Base-by-base conservation (phyloP, 768 basidiomycete genomes). In the Zangia roseola region DNA sequence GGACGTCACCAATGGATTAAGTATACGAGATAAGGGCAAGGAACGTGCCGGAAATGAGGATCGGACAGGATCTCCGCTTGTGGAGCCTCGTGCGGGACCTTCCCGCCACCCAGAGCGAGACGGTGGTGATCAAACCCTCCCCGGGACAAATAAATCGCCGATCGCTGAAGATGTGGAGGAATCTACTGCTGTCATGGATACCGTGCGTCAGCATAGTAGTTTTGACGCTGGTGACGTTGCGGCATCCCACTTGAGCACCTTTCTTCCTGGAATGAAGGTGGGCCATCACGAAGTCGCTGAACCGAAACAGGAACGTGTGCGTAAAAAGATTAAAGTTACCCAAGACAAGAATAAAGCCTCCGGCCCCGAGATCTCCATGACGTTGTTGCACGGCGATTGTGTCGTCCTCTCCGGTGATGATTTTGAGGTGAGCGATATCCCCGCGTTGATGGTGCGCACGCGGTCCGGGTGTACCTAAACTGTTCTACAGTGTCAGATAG, bases 341-440 rank as follows among this genome's bases (percentile, higher is more conserved):
- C 55, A 55, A 25, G 47, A 53, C 42, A 64, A 53, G 52, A 52
- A 2, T 40, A 56, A 59, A 52, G 19, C 49, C 14, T 35, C 50
- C 12, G 35, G 42, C 8, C 58, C 58, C 13, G 45, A 56, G 38
- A 58, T 68, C 19, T 58, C 64, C 16, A 31, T 72, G 45, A 72
- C 68, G 17, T 57, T 74, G 33, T 64, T 72, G 8, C 73, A 75
- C 47, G 72, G 74, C 0, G 73, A 75, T 57, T 59, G 65, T 42
- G 53, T 69, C 2, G 39, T 74, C 33, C 59, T 74, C 6, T 54
- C 8, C 3, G 73, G 74, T 10, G 73, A 70, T 43, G 69, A 69
- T 37, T 74, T 71, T 45, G 71, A 74, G 62, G 73, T 73, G 59
- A 70, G 52, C 68, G 60, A 43, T n/a, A 30, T 31, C 14, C 43